phyloP scores from a whole-genome alignment of 352 stramenopile species.

The Phytophthora fragariaefolia region DNA sequence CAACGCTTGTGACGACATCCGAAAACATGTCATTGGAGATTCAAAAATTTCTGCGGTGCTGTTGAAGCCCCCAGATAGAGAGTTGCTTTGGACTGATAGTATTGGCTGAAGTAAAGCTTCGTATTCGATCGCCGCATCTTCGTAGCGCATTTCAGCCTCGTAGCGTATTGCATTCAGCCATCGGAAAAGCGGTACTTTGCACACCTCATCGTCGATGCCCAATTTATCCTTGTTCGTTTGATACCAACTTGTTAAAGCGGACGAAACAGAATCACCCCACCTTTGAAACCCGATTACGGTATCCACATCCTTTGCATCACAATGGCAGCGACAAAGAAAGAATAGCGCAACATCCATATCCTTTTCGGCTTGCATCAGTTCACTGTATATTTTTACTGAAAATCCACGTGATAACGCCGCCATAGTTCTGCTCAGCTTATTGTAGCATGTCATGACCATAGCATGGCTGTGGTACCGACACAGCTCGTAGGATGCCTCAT shows the following conservation, averaged over 20 bases:
- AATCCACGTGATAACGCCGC: constrained; percentile 17
- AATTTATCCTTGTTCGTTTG: constrained; percentile 20
- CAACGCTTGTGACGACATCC: constrained; percentile 46
- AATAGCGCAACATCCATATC: constrained; percentile 61
- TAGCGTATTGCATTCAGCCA: constrained; percentile 51
- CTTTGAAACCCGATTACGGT: constrained; percentile 53
- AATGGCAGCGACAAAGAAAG: constrained; percentile 46
- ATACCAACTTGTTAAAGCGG: constrained; percentile 30
- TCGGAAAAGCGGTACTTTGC: constrained; percentile 40
- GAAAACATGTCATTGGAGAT: constrained; percentile 36
- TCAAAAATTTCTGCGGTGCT: constrained; percentile 31
- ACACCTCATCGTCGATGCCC: constrained; percentile 15
- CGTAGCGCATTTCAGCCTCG: constrained; percentile 67
- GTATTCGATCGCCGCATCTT: constrained; percentile 65
- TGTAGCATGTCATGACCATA: constrained; percentile 43
- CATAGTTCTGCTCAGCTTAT: constrained; percentile 47
- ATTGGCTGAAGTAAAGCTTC: constrained; percentile 47
- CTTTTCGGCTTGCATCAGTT: constrained; percentile 41
- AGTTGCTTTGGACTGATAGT: constrained; percentile 7
- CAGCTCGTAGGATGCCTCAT: constrained; percentile 36
- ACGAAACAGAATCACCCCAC: constrained; percentile 49
- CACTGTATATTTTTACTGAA: constrained; percentile 24
- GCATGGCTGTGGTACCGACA: constrained; percentile 52
- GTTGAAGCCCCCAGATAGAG: not conserved
- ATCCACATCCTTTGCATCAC: constrained; percentile 62